These are phyloP conservation scores for Globisporangium ultimum DNA, from an alignment of 352 stramenopile genomes.

Conservation along the genomic window DNA sequence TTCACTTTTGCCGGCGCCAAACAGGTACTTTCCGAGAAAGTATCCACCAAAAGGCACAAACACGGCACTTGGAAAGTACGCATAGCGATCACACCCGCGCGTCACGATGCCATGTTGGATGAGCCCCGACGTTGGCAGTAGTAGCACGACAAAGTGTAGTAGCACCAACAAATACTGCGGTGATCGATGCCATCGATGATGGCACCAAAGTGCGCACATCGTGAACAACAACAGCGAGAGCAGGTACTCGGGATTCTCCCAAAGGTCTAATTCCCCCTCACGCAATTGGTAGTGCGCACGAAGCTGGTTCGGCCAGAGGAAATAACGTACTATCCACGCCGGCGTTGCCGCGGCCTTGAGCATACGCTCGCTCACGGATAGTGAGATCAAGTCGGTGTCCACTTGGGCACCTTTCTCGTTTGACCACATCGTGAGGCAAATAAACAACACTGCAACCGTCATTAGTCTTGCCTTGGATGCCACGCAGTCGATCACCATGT, in stretches of 20 bases:
- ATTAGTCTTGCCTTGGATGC: slow-evolving; percentile 23
- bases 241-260: slow-evolving; percentile 31
- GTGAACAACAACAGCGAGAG: slow-evolving; percentile 22
- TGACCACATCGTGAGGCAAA: slow-evolving; percentile 35
- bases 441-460: slow-evolving; percentile 21
- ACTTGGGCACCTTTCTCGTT: slow-evolving; percentile 34
- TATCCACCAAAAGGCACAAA: slow-evolving; percentile 34
- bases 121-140: slow-evolving; percentile 56
- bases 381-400: slow-evolving; percentile 28
- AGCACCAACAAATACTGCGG: slow-evolving; percentile 25
- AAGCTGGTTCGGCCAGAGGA: slow-evolving; percentile 46
- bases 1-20: neutral
- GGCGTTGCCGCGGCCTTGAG: slow-evolving; percentile 44
- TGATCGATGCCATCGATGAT: neutral
- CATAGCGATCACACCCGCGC: slow-evolving; percentile 54
- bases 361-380: slow-evolving; percentile 32
- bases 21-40: slow-evolving; percentile 15
- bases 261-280: slow-evolving; percentile 26
- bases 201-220: slow-evolving; percentile 6
- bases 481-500: slow-evolving; percentile 11
- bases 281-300: slow-evolving; percentile 54
- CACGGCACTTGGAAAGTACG: slow-evolving; percentile 51
- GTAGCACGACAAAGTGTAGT: slow-evolving; percentile 36
- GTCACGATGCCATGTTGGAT: slow-evolving; percentile 72
- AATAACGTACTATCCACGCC: slow-evolving; percentile 28